Evolutionary conservation across 306 rosid genomes (phyloP).

Genomic region (Alnus glutinosa): DNA sequence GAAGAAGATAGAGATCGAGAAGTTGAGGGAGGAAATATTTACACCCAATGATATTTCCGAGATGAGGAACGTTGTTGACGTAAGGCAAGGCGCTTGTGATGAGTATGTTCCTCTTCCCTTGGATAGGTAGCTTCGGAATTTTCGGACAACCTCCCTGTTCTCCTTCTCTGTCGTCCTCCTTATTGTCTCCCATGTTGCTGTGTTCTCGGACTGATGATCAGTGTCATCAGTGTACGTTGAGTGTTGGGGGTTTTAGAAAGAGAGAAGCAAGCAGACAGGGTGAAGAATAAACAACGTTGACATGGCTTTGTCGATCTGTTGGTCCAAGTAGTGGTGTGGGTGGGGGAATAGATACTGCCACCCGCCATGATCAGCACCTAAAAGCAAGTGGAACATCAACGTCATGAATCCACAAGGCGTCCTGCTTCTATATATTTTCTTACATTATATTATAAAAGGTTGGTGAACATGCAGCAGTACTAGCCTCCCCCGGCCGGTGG

Average conservation of each 20-base stretch:
- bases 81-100: slow-evolving; percentile 96
- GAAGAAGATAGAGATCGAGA: too few relatives aligned
- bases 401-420: neutral
- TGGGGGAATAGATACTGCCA: neutral
- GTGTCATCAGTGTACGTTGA: too few relatives aligned
- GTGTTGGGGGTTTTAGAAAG: neutral
- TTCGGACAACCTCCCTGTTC: slow-evolving; percentile 3
- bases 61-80: slow-evolving; percentile 97
- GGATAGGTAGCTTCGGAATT: slow-evolving; percentile 65
- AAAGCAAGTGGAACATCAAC: neutral
- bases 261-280: neutral
- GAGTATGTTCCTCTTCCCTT: slow-evolving; percentile 83
- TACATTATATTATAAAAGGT: neutral
- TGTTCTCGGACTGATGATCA: too few relatives aligned
- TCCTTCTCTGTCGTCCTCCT: slow-evolving; percentile 12
- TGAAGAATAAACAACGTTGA: too few relatives aligned
- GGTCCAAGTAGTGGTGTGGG: neutral
- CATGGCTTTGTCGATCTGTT: neutral
- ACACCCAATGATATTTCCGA: slow-evolving; percentile 94
- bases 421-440: neutral
- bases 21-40: neutral
- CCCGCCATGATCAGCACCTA: neutral
- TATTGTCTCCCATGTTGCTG: slow-evolving; percentile 12
- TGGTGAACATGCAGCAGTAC: neutral
- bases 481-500: neutral